Base-by-base conservation (phyloP, 257 asterid species). In the Datura wrightii region DNA sequence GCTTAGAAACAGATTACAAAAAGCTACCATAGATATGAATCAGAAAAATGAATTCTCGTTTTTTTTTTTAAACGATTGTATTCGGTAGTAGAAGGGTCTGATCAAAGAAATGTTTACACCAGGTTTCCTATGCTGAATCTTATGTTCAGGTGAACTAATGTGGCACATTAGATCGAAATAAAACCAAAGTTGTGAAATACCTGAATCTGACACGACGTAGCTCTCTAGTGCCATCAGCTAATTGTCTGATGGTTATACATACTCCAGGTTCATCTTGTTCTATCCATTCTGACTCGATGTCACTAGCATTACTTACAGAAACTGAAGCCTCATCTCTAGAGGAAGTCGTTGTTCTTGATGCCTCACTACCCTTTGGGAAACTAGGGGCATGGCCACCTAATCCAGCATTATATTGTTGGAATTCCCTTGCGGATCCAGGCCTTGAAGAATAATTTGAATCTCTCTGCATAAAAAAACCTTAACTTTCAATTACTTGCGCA, bases 191-290 rank as follows among this genome's bases (percentile, higher is more conserved):
- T 1, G 84, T 37, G 72, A 44, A 6, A 58, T 89, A 96, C 99
- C 99, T 93, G 96, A 96, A 96, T 86, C 99, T 90, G 79, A 96
- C 97, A 10, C 99, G 94, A 5, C 98, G 89, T 19, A 96, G 93
- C 91, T 94, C 99, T 85, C 99, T 87, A 5, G 98, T 91, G 53
- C 99, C 98, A 86, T 92, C 98, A 65, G 88, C 92, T 63, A 93
- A 93, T 79, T 92, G 97, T 82, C 98, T 93, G 92, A 96, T 92
- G 82, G 99, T 96, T 71, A 96, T 94, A 74, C 90, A 93, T 16
- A 96, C 98, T 4, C 99, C 99, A 0, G 97, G 98, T 84, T 93
- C 98, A 48, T 96, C 99, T 89, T 94, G 92, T 83, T 94, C 99
- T 5, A 93, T 86, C 99, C 98, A 96, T 71, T 96, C 98, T 1